Conservation (phyloP, 345 rosid genomes). For the Hypericum androsaemum region DNA sequence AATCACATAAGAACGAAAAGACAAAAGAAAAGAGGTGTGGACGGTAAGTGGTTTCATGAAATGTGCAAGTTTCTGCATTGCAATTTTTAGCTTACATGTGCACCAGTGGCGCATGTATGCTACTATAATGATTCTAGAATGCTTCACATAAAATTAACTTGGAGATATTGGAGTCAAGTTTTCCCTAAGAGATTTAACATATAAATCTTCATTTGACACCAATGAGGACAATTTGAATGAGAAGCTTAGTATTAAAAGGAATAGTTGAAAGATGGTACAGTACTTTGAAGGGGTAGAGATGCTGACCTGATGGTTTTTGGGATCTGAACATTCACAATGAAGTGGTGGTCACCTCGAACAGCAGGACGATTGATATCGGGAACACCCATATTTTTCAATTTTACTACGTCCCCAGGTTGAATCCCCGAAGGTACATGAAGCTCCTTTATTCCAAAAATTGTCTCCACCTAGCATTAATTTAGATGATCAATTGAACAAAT, state of each 20-base stretch:
- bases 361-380: conserved; percentile 70
- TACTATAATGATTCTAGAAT: too few relatives aligned
- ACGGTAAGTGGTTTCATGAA: too few relatives aligned
- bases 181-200: too few relatives aligned
- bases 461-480: conserved; percentile 60
- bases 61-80: too few relatives aligned
- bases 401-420: conserved; percentile 77
- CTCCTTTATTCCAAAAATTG: conserved; percentile 68
- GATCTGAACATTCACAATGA: conserved; percentile 59
- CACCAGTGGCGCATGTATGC: too few relatives aligned
- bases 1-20: too few relatives aligned
- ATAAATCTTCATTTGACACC: too few relatives aligned
- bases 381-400: conserved; percentile 55
- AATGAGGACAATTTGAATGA: neutral
- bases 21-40: too few relatives aligned
- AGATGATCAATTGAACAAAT: conserved; percentile 1
- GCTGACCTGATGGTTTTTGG: conserved; percentile 64
- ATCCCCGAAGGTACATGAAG: conserved; percentile 67
- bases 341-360: conserved; percentile 74
- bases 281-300: conserved; percentile 6
- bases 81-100: too few relatives aligned
- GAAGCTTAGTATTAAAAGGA: neutral
- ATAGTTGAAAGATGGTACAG: neutral
- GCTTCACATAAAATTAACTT: too few relatives aligned
- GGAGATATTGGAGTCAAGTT: too few relatives aligned